Evolutionary conservation across 768 basidiomycete species (phyloP), one percentile per base, ranked within the genome.

Genomic region (Cubamyces lactineus): DNA sequence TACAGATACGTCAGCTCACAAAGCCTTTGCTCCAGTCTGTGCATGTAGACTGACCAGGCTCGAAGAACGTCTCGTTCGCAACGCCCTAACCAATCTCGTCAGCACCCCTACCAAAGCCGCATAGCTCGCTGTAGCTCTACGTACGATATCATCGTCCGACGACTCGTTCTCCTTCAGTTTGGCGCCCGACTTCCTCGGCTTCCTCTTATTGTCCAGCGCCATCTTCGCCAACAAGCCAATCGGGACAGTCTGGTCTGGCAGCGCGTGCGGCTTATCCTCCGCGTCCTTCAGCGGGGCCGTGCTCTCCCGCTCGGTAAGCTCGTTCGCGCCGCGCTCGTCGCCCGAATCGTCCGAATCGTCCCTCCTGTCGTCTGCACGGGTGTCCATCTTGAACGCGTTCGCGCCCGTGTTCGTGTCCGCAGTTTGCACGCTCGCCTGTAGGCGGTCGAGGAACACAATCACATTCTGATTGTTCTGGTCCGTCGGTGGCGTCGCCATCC

Each of bases 51-150:
- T 56, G 57, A 87, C 90, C 91, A 50, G 91, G 91, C 81, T 84
- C 80, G 76, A 92, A 94, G 69, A 87, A 94, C 52, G 81, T 84
- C 70, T 85, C 87, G 71, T 89, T 92, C 34, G 92, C 92, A 21
- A 92, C 86, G 19, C 92, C 91, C 88, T 91, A 70, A 42, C 60
- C 52, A 52, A 48, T 57, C 13, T 39, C 43, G 53, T 71, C 54
- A 71, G 53, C 59, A 54, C 53, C 59, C 47, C 38, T 45, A 40
- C 12, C 50, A 23, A 1, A 1, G 9, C 7, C 26, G 5, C 12
- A 1, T 3, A 7, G 8, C 5, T 19, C 26, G 13, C 41, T 23
- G 46, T 39, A 42, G 26, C 1, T 8, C 11, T 24, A 76, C 73
- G 74, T 79, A 77, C 87, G 64, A 91, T 82, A 61, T 88, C 84